Percentiles rank a stretch among this genome's conserved stretches.
phyloP scores from a whole-genome alignment of 768 basidiomycete species.

The Pleurotus salmoneostramineus region DNA sequence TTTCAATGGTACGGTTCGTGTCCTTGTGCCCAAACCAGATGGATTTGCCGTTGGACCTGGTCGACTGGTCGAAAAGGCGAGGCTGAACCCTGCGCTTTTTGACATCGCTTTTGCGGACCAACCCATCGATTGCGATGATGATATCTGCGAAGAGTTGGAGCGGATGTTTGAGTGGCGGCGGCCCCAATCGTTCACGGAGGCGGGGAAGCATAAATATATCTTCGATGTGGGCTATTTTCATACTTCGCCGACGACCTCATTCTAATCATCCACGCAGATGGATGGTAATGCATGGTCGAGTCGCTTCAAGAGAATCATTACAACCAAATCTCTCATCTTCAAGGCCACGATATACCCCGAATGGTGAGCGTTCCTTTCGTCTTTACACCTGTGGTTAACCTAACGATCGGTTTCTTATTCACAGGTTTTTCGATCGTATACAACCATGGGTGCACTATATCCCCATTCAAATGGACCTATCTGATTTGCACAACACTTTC shows the following conservation, averaged over 20 bases:
- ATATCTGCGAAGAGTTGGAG: constrained; percentile 34
- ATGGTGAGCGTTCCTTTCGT: constrained; percentile 33
- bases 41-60: constrained; percentile 26
- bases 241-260: not conserved
- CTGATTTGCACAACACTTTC: constrained; percentile 66
- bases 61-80: constrained; percentile 17
- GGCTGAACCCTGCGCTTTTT: constrained; percentile 41
- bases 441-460: constrained; percentile 73
- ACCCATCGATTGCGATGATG: constrained; percentile 32
- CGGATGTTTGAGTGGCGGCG: constrained; percentile 40
- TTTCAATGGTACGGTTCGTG: constrained; percentile 23
- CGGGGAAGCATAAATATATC: constrained; percentile 49
- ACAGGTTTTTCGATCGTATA: constrained; percentile 19
- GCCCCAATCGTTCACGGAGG: constrained; percentile 31
- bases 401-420: not conserved
- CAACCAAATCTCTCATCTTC: constrained; percentile 53
- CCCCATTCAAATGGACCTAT: constrained; percentile 58
- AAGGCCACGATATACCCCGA: constrained; percentile 62
- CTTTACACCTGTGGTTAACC: too few species aligned
- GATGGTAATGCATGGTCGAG: constrained; percentile 57
- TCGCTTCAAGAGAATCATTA: constrained; percentile 53
- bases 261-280: constrained; percentile 22
- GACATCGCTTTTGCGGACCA: constrained; percentile 48
- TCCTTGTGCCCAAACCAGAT: constrained; percentile 22
- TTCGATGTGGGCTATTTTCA: constrained; percentile 29